These are phyloP conservation scores for Blakeslea trispora DNA, from an alignment of 371 early-diverging fungal species.

Conservation along the genomic window DNA sequence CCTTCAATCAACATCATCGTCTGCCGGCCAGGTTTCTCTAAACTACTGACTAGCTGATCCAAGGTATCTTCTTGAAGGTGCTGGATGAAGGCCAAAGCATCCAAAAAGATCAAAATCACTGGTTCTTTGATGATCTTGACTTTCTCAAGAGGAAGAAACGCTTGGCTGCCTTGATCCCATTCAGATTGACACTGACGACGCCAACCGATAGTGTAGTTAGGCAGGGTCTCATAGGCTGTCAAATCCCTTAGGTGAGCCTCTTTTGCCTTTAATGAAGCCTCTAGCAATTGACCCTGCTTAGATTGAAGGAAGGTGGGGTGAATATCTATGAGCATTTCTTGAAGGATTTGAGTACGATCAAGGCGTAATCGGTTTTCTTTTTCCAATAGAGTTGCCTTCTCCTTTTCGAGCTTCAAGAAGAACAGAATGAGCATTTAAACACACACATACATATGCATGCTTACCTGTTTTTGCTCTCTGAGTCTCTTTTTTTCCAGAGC, in stretches of 20 bases:
- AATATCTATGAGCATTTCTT: constrained; percentile 60
- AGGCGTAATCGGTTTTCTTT: constrained; percentile 42
- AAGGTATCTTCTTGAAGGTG: constrained; percentile 27
- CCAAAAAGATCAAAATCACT: constrained; percentile 46
- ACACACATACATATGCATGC: no score
- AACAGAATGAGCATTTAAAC: no score
- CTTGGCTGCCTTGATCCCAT: constrained; percentile 48
- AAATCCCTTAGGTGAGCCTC: constrained; percentile 31
- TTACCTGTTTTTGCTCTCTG: constrained; percentile 22
- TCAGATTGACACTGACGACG: constrained; percentile 48
- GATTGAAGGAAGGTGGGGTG: constrained; percentile 28
- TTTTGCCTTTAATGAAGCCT: constrained; percentile 31
- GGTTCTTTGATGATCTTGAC: constrained; percentile 42
- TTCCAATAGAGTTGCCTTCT: constrained; percentile 33
- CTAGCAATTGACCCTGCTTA: constrained; percentile 37
- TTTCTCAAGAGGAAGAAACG: constrained; percentile 48
- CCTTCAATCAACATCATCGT: constrained; percentile 59
- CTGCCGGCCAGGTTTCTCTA: constrained; percentile 27
- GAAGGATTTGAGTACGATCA: constrained; percentile 41
- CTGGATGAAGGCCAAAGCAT: constrained; percentile 32
- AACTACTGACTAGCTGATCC: constrained; percentile 21
- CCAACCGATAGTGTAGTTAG: constrained; percentile 45
- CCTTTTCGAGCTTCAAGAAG: constrained; percentile 43
- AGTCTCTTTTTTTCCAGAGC: constrained; percentile 27
- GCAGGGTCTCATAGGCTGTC: constrained; percentile 11